Conservation (phyloP, 345 rosid species). For the rapeseed (Brassica napus) region DNA sequence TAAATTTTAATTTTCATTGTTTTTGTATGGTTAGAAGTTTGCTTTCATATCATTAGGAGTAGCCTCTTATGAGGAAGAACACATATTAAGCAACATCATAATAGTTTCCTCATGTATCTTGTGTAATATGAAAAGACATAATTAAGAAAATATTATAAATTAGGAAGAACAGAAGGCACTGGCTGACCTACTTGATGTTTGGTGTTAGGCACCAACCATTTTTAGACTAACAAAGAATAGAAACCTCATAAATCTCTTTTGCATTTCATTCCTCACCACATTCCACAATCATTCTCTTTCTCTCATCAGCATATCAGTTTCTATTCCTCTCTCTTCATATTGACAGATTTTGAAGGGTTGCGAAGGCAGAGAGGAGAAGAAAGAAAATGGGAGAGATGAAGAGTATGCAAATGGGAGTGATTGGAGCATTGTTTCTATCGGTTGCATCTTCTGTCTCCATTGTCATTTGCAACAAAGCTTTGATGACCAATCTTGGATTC, state of each 20-base stretch:
- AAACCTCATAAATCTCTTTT: conserved; percentile 33
- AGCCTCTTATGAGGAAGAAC: conserved; percentile 16
- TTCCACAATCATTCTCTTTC: conserved; percentile 21
- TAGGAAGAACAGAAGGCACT: conserved; percentile 19
- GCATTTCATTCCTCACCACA: conserved; percentile 31
- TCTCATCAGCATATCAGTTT: conserved; percentile 1
- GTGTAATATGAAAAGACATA: neutral
- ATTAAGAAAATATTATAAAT: conserved; percentile 11
- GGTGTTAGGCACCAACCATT: conserved; percentile 38
- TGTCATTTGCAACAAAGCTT: conserved; percentile 99
- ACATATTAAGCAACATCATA: conserved; percentile 29
- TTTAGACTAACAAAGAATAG: conserved; percentile 22
- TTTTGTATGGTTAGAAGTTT: conserved; percentile 27
- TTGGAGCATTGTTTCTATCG: conserved; percentile 90
- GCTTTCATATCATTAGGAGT: conserved; percentile 29
- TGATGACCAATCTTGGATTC: conserved; percentile 98
- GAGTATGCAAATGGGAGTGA: conserved; percentile 78
- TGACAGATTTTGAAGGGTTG: conserved; percentile 15
- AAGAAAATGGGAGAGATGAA: conserved; percentile 82
- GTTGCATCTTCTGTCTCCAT: conserved; percentile 98
- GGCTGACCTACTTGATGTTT: conserved; percentile 24
- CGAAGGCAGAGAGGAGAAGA: neutral
- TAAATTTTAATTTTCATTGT: neutral
- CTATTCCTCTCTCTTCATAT: neutral
- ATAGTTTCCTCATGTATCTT: conserved; percentile 21